Conservation (phyloP, 148 eudicot species). For the Arctostaphylos glauca region DNA sequence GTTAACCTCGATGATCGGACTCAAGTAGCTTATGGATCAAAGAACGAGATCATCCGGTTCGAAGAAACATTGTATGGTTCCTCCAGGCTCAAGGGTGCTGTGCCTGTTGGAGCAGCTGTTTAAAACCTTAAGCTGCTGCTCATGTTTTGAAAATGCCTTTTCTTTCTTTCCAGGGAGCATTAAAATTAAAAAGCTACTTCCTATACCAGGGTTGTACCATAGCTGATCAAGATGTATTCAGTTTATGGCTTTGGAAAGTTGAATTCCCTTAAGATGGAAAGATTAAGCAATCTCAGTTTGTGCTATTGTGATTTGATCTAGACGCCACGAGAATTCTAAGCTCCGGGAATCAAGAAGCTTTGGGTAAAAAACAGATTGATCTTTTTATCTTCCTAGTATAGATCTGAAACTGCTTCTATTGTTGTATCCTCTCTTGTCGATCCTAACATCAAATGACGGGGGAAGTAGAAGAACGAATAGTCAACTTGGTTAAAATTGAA, state of each 20-base stretch:
- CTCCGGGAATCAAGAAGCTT: no score
- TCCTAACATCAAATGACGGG: no score
- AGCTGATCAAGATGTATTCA: slow-evolving; percentile 3
- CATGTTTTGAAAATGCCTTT: not conserved
- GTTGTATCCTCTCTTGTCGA: no score
- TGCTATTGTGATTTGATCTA: not conserved
- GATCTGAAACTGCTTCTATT: no score
- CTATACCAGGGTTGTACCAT: slow-evolving; percentile 6
- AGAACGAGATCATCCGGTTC: slow-evolving; percentile 85
- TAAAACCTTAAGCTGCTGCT: slow-evolving; percentile 30
- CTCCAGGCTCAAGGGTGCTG: slow-evolving; percentile 77
- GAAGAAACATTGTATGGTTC: slow-evolving; percentile 92
- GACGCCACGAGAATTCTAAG: no score
- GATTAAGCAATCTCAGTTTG: not conserved
- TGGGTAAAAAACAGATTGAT: no score
- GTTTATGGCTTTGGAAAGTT: slow-evolving; percentile 3
- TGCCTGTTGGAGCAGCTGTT: slow-evolving; percentile 86
- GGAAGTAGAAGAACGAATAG: no score
- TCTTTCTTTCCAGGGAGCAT: not conserved
- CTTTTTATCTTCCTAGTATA: no score
- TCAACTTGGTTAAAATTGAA: no score
- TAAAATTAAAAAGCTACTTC: not conserved
- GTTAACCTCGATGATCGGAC: slow-evolving; percentile 78
- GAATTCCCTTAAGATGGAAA: slow-evolving; percentile 18
- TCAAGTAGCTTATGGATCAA: slow-evolving; percentile 97